phyloP scores from a whole-genome alignment of 345 rosid species.

The Anacardium occidentale region DNA sequence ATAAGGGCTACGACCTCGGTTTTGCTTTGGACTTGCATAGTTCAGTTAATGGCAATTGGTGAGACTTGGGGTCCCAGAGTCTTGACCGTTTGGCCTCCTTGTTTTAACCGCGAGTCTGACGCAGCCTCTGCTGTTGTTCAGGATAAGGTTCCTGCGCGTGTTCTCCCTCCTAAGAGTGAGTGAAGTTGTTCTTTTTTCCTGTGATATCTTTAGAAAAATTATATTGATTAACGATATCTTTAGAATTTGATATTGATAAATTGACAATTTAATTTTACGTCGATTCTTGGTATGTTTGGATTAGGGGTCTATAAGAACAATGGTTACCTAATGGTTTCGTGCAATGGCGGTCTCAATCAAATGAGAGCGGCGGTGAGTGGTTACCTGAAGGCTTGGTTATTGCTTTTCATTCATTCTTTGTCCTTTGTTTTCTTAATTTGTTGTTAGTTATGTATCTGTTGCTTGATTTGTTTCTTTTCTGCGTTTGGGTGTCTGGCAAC shows the following conservation, averaged over 20 bases:
- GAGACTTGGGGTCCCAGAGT: constrained; percentile 89
- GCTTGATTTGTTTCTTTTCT: constrained; percentile 10
- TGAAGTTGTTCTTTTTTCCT: neutral
- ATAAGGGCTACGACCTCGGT: constrained; percentile 83
- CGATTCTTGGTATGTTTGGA: constrained; percentile 16
- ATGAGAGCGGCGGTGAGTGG: constrained; percentile 83
- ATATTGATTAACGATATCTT: too few relatives aligned
- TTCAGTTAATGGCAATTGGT: constrained; percentile 84
- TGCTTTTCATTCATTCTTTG: neutral
- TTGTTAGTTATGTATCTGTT: neutral
- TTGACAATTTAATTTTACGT: neutral
- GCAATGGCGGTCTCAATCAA: constrained; percentile 94
- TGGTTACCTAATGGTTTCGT: constrained; percentile 91
- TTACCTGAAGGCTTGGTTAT: neutral
- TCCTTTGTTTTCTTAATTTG: neutral
- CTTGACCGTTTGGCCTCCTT: constrained; percentile 88
- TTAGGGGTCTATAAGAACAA: constrained; percentile 91
- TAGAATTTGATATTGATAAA: too few relatives aligned
- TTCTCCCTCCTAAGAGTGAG: constrained; percentile 84
- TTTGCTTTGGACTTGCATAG: constrained; percentile 91
- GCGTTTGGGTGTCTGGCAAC: constrained; percentile 7
- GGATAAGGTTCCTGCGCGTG: constrained; percentile 41
- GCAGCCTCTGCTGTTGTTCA: constrained; percentile 34
- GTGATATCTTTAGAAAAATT: too few relatives aligned
- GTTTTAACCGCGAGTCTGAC: constrained; percentile 50